Conservation (phyloP, 2,329 filamentous ascomycete genomes). For the Colletotrichum gigasporum region DNA sequence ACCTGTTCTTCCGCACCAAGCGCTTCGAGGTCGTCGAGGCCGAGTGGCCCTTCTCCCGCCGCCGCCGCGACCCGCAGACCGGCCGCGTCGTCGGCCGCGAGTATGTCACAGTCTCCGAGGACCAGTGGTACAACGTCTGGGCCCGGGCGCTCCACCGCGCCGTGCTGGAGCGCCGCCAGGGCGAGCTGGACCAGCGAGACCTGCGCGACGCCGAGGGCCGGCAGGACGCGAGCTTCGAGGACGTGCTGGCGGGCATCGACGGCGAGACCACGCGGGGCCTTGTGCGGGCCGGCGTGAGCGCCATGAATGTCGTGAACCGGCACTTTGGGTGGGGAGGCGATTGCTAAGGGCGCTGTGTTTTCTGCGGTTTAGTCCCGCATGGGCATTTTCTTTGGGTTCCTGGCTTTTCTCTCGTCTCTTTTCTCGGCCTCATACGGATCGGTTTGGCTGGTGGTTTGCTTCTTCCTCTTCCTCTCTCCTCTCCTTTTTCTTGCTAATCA, state of each 20-base stretch:
- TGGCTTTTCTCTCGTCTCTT: not conserved
- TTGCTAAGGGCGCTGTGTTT: slow-evolving; percentile 7
- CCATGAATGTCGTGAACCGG: slow-evolving; percentile 62
- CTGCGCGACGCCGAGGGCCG: slow-evolving; percentile 53
- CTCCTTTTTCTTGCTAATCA: not conserved
- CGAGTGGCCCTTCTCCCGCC: slow-evolving; percentile 66
- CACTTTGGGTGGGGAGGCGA: slow-evolving; percentile 63
- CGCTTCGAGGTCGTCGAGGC: slow-evolving; percentile 71
- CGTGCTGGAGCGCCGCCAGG: slow-evolving; percentile 65
- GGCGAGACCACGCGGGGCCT: slow-evolving; percentile 52
- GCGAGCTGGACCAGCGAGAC: slow-evolving; percentile 66
- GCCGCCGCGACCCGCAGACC: slow-evolving; percentile 16
- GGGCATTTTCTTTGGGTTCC: not conserved
- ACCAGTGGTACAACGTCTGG: slow-evolving; percentile 73
- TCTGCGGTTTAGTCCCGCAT: not conserved
- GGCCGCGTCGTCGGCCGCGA: slow-evolving; percentile 38
- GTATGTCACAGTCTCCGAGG: slow-evolving; percentile 65
- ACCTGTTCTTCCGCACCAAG: slow-evolving; percentile 73
- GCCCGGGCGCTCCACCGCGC: slow-evolving; percentile 66
- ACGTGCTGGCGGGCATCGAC: slow-evolving; percentile 42
- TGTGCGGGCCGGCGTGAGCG: slow-evolving; percentile 58
- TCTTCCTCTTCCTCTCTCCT: too few species aligned
- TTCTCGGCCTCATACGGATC: too few species aligned
- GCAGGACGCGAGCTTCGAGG: slow-evolving; percentile 43
- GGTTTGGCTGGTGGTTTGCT: not conserved